Conservation (phyloP, 495 filamentous ascomycete species). For the Astrocystis sublimbata region DNA sequence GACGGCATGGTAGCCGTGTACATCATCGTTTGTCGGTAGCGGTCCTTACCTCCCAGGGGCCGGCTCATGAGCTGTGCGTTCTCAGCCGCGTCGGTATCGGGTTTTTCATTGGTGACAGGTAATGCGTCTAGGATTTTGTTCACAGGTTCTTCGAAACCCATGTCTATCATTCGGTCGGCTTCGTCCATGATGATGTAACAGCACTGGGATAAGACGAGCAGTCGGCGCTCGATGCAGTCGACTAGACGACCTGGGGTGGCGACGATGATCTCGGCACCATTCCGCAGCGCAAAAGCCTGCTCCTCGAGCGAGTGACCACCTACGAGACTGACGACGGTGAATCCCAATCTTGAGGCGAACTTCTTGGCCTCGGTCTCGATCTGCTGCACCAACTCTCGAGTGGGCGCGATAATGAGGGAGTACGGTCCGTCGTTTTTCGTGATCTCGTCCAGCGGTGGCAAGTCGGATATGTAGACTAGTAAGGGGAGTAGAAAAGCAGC, state of each 20-base stretch:
- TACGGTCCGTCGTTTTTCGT: conserved; percentile 97
- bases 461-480: conserved; percentile 92
- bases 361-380: conserved; percentile 95
- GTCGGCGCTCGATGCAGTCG: conserved; percentile 91
- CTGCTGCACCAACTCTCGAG: conserved; percentile 97
- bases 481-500: conserved; percentile 92
- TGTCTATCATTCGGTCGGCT: conserved; percentile 98
- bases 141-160: conserved; percentile 96
- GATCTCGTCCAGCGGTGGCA: conserved; percentile 79
- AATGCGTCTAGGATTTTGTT: conserved; percentile 99
- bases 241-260: conserved; percentile 96
- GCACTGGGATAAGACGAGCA: conserved; percentile 90
- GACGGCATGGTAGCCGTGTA: conserved; percentile 98
- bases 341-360: conserved; percentile 87
- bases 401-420: conserved; percentile 93
- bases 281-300: conserved; percentile 88
- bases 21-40: conserved; percentile 99
- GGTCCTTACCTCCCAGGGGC: conserved; percentile 77
- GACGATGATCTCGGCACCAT: conserved; percentile 98
- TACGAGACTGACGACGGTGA: conserved; percentile 95
- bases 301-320: conserved; percentile 96
- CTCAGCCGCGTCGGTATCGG: conserved; percentile 92
- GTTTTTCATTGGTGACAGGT: conserved; percentile 93
- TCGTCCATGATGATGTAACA: conserved; percentile 98
- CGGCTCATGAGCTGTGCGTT: conserved; percentile 80